Evolutionary conservation across 306 rosid species (phyloP).

Genomic region (Sphenostylis stenocarpa): DNA sequence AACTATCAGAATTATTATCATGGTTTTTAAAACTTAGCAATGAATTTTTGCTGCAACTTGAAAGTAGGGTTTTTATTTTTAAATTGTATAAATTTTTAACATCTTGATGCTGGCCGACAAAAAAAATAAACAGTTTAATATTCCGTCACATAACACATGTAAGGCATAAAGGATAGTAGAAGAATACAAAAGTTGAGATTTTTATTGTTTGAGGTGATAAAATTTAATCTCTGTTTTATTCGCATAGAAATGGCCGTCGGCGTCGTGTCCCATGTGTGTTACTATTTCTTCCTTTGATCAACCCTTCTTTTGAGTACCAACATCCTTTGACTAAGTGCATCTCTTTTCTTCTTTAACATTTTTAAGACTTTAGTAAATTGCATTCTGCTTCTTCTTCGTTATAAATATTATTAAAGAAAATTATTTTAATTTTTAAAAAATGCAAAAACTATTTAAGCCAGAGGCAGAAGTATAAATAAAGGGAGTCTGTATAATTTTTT

Average conservation of each 20-base stretch:
- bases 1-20: no score
- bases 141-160: neutral
- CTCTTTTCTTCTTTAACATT: neutral
- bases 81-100: no score
- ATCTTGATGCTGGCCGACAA: constrained; percentile 23
- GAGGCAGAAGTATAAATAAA: no score
- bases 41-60: no score
- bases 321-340: neutral
- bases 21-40: no score
- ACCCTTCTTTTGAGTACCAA: neutral
- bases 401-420: no score
- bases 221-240: neutral
- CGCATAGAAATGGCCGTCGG: neutral
- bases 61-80: no score
- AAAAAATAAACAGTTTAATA: neutral
- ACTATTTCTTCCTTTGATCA: neutral
- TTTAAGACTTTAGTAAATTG: neutral
- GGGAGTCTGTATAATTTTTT: no score
- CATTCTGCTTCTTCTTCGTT: neutral
- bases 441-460: no score
- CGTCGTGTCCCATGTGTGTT: neutral
- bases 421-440: no score
- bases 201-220: neutral
- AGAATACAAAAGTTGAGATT: neutral
- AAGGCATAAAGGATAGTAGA: neutral